Percentiles rank a stretch among this genome's conserved stretches.
Evolutionary conservation across 163 green algal species (phyloP).

Genomic region (Chloroidium sp.): DNA sequence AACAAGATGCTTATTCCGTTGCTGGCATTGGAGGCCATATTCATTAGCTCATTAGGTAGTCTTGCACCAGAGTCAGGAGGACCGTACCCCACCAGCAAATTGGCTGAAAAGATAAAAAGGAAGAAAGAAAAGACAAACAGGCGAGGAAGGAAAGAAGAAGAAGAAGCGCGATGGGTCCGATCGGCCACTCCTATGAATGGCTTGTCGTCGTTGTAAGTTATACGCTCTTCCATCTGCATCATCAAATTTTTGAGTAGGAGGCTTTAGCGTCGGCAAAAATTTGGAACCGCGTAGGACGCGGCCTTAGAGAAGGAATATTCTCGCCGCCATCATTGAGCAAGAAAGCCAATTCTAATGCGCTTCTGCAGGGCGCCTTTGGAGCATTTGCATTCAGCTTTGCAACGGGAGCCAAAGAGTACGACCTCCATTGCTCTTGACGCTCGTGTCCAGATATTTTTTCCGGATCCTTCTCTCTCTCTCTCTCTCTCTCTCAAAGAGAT

Average conservation of each 20-base stretch:
- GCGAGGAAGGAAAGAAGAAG: too few species aligned
- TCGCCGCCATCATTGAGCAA: background rate
- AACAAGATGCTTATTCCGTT: too few species aligned
- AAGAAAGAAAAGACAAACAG: too few species aligned
- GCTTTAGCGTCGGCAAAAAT: too few species aligned
- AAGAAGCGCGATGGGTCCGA: background rate
- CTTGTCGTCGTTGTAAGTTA: background rate
- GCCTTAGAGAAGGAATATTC: background rate
- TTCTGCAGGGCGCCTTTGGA: conserved; percentile 1
- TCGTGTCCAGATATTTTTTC: background rate
- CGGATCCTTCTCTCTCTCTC: background rate
- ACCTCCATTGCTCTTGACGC: background rate
- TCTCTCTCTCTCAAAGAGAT: background rate
- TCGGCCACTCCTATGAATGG: conserved; percentile 6
- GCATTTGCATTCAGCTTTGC: conserved; percentile 12
- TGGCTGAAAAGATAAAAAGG: too few species aligned
- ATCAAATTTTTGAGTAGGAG: background rate
- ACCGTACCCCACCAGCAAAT: too few species aligned
- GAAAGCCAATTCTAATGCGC: background rate
- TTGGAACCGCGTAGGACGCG: background rate
- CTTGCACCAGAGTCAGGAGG: too few species aligned
- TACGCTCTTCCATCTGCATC: background rate
- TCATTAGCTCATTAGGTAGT: too few species aligned
- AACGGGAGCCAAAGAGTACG: conserved; percentile 4
- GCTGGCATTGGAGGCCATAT: too few species aligned